phyloP scores from a whole-genome alignment of 73 alveolate genomes.

The Paramecium pentaurelia region DNA sequence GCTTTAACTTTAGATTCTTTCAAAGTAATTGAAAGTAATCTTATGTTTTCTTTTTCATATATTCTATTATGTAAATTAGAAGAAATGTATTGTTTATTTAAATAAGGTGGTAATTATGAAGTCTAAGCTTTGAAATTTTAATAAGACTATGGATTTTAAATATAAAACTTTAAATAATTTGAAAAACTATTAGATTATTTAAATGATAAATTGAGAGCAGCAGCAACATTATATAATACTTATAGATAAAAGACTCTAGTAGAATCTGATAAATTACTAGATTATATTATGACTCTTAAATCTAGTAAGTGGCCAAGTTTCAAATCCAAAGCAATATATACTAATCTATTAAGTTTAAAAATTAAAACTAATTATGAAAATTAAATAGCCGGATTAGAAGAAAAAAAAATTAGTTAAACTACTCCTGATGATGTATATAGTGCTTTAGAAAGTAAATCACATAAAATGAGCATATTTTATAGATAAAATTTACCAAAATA shows the following conservation, averaged over 20 bases:
- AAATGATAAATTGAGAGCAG: background rate
- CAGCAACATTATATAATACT: background rate
- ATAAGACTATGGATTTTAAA: background rate
- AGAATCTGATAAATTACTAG: background rate
- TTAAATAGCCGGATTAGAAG: background rate
- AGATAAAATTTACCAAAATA: background rate
- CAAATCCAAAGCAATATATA: background rate
- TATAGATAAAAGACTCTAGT: background rate
- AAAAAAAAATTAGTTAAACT: background rate
- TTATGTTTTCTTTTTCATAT: background rate
- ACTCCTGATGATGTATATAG: background rate
- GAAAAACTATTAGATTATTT: background rate
- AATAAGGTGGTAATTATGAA: background rate
- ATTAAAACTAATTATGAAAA: background rate
- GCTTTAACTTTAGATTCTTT: background rate
- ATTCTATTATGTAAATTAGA: background rate
- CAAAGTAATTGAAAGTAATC: background rate
- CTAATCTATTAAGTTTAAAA: background rate
- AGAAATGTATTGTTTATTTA: background rate
- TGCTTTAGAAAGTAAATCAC: background rate
- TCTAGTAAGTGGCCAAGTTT: background rate
- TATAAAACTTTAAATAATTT: background rate
- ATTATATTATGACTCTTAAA: background rate
- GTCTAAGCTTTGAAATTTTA: background rate
- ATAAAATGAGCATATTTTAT: background rate